These are phyloP conservation scores for Stropharia rugosoannulata DNA, from an alignment of 768 basidiomycete species.

Conservation along the genomic window DNA sequence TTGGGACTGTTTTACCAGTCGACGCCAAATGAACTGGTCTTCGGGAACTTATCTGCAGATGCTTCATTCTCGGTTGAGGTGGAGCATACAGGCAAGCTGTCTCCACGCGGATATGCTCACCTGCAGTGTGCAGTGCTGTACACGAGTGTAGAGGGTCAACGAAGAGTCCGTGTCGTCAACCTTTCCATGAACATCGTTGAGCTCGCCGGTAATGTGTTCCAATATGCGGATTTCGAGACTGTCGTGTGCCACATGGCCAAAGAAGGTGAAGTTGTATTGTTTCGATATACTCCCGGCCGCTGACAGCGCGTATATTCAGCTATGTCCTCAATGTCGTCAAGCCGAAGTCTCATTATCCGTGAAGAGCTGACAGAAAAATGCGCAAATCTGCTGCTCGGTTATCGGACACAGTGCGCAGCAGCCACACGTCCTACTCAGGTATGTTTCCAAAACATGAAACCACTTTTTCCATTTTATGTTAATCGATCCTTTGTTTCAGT, in stretches of 20 bases:
- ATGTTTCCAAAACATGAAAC: conserved; percentile 31
- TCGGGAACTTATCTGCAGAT: conserved; percentile 80
- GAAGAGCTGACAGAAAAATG: conserved; percentile 86
- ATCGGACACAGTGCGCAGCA: conserved; percentile 86
- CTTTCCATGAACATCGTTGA: conserved; percentile 79
- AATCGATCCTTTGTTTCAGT: conserved; percentile 38
- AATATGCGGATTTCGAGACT: conserved; percentile 88
- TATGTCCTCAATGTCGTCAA: conserved; percentile 57
- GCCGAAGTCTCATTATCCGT: conserved; percentile 71
- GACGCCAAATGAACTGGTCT: conserved; percentile 70
- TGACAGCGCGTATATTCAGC: conserved; percentile 44
- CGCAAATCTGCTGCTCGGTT: conserved; percentile 78
- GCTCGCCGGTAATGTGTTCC: conserved; percentile 89
- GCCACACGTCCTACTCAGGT: conserved; percentile 80
- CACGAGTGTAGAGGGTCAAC: conserved; percentile 72
- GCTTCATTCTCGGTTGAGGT: conserved; percentile 76
- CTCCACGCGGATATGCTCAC: conserved; percentile 70
- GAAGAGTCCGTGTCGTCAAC: conserved; percentile 85
- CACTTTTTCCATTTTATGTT: neutral
- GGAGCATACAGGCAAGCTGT: conserved; percentile 67
- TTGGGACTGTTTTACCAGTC: conserved; percentile 73
- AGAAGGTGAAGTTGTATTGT: conserved; percentile 52
- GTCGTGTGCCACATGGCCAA: conserved; percentile 73
- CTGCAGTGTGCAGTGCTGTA: conserved; percentile 89
- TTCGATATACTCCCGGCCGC: neutral